Percentiles rank a stretch among this genome's conserved stretches.
Conservation (phyloP, 305 asterid species). For the Fraxinus xanthoxyloides region DNA sequence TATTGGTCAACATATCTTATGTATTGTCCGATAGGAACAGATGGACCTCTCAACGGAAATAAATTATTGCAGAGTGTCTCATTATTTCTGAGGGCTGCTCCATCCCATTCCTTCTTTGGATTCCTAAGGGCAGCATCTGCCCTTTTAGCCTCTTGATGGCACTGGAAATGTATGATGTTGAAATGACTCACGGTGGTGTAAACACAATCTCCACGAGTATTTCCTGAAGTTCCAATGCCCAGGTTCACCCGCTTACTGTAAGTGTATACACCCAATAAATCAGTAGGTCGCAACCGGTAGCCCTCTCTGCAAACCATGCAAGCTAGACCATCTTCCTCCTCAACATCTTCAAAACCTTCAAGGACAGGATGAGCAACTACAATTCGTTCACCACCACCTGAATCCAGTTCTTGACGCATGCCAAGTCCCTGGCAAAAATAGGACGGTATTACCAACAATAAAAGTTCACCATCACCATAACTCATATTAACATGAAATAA, state of each 20-base stretch:
- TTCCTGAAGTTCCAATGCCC: conserved; percentile 85
- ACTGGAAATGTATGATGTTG: conserved; percentile 97
- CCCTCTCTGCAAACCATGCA: conserved; percentile 99
- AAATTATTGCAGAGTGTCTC: conserved; percentile 94
- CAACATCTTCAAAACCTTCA: conserved; percentile 92
- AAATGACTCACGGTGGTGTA: conserved; percentile 98
- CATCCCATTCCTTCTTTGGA: conserved; percentile 99
- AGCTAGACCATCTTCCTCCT: conserved; percentile 93
- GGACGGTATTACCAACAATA: conserved; percentile 3
- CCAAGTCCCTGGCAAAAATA: conserved; percentile 74
- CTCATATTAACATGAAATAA: background rate
- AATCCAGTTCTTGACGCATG: conserved; percentile 74
- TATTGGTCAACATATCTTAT: conserved; percentile 87
- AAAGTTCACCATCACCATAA: background rate
- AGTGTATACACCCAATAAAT: conserved; percentile 81
- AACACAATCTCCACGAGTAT: conserved; percentile 94
- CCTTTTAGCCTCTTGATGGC: conserved; percentile 99
- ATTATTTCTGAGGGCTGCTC: conserved; percentile 98
- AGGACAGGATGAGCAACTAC: conserved; percentile 82
- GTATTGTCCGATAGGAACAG: conserved; percentile 83
- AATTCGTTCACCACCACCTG: conserved; percentile 96
- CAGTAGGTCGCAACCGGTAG: conserved; percentile 81
- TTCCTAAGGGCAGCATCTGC: conserved; percentile 84
- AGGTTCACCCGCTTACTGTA: conserved; percentile 95
- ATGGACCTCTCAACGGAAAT: conserved; percentile 83